Percentiles rank a stretch among this genome's conserved stretches.
Evolutionary conservation across 129 eudicot species (phyloP).

Genomic region (Lactuca saligna): DNA sequence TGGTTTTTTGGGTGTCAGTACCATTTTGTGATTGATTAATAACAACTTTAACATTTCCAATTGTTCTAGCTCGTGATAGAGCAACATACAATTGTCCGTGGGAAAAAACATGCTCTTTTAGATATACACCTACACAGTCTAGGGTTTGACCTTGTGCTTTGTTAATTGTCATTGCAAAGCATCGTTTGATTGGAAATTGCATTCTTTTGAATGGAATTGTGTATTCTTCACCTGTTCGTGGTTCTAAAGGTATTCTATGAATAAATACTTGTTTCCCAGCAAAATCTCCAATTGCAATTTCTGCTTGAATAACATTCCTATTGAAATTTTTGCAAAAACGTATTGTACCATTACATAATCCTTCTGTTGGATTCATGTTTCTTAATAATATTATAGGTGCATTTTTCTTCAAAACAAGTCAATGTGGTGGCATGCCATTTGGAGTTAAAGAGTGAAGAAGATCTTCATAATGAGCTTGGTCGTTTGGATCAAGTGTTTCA

Average conservation of each 20-base stretch:
- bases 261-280: slow-evolving; percentile 9
- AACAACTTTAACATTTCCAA: not conserved
- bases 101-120: slow-evolving; percentile 16
- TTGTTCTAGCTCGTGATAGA: slow-evolving; percentile 8
- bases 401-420: slow-evolving; percentile 12
- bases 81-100: slow-evolving; percentile 37
- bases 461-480: slow-evolving; percentile 4
- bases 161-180: slow-evolving; percentile 37
- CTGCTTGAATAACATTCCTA: not conserved
- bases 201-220: slow-evolving; percentile 9
- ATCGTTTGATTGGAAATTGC: slow-evolving; percentile 25
- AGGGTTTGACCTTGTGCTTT: slow-evolving; percentile 37
- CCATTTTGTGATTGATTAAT: not conserved
- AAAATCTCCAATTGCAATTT: slow-evolving; percentile 14
- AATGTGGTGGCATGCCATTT: slow-evolving; percentile 20
- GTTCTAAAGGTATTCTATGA: slow-evolving; percentile 9
- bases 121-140: slow-evolving; percentile 2
- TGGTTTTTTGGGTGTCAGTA: not conserved
- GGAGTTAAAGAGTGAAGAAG: slow-evolving; percentile 13
- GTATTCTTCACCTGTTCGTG: not conserved
- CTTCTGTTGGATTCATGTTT: slow-evolving; percentile 24
- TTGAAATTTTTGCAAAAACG: slow-evolving; percentile 14
- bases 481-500: not conserved
- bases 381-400: slow-evolving; percentile 17
- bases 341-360: slow-evolving; percentile 27